Evolutionary conservation across 805 yeast genomes (phyloP).

Genomic region (Cyberlindnera americana): DNA sequence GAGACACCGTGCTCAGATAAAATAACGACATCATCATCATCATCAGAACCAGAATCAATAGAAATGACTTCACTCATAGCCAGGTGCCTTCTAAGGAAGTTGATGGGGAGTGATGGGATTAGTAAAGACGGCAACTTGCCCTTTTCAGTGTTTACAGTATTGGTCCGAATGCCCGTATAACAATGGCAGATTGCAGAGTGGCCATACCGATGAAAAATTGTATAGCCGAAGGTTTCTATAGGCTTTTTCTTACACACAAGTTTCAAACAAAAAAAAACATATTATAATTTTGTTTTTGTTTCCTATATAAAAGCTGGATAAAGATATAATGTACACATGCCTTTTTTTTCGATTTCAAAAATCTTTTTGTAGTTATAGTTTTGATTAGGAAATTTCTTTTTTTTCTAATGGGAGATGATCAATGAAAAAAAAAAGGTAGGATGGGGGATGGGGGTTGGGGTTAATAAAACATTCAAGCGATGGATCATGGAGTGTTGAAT

Average conservation of each 20-base stretch:
- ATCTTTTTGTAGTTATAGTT: no score
- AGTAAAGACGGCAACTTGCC: no score
- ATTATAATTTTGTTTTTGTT: neutral
- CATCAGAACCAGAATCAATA: neutral
- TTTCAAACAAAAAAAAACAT: no score
- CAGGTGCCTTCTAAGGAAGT: no score
- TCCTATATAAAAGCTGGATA: neutral
- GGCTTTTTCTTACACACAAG: no score
- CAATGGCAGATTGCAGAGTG: no score
- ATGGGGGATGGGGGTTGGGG: neutral
- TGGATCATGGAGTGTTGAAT: neutral
- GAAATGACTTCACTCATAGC: neutral
- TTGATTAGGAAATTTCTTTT: neutral
- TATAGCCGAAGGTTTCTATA: no score
- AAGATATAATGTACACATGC: conserved; percentile 6
- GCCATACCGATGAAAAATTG: no score
- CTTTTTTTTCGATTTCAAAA: conserved; percentile 1
- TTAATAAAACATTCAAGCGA: conserved; percentile 11
- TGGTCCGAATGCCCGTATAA: no score
- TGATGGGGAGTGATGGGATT: no score
- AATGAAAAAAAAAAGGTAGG: neutral
- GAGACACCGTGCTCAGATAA: neutral
- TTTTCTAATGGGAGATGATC: neutral
- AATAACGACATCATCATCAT: conserved; percentile 2
- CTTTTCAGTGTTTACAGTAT: no score